Conservation (phyloP, 768 basidiomycete species). For the Mycena galopus region DNA sequence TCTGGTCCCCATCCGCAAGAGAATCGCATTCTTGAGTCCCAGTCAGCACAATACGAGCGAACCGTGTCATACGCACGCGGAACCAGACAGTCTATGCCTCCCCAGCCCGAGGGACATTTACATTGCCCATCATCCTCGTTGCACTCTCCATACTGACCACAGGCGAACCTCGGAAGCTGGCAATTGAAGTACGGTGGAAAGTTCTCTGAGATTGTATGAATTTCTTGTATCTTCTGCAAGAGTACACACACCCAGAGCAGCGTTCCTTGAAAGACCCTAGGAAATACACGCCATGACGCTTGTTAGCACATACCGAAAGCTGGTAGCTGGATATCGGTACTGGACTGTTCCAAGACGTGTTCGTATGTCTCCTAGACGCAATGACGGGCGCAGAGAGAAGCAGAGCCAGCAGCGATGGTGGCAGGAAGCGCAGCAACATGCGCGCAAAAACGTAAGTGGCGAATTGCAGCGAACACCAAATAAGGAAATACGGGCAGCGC, state of each 20-base stretch:
- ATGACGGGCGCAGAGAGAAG: slow-evolving; percentile 16
- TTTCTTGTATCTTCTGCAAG: not conserved
- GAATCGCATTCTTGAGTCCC: slow-evolving; percentile 87
- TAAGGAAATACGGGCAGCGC: slow-evolving; percentile 6
- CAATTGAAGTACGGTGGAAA: slow-evolving; percentile 98
- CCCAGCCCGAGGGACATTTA: slow-evolving; percentile 97
- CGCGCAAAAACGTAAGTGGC: slow-evolving; percentile 17
- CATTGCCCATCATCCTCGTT: slow-evolving; percentile 95
- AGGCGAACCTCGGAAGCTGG: slow-evolving; percentile 89
- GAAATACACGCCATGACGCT: not conserved
- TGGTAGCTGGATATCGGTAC: slow-evolving; percentile 33
- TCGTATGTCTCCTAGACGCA: slow-evolving; percentile 15
- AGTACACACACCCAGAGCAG: slow-evolving; percentile 25
- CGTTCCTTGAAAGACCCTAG: slow-evolving; percentile 24
- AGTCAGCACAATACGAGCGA: not conserved
- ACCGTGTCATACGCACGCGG: slow-evolving; percentile 75
- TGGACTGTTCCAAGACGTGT: slow-evolving; percentile 24
- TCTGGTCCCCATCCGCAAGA: slow-evolving; percentile 88
- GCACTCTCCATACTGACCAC: slow-evolving; percentile 93
- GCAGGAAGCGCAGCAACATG: slow-evolving; percentile 31
- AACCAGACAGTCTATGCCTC: slow-evolving; percentile 93
- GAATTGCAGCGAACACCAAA: too few species aligned
- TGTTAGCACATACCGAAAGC: slow-evolving; percentile 26
- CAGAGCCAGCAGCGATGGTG: slow-evolving; percentile 19
- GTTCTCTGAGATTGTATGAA: slow-evolving; percentile 53